Conservation (phyloP, 75 land plant genomes). For the Gnetum montanum region DNA sequence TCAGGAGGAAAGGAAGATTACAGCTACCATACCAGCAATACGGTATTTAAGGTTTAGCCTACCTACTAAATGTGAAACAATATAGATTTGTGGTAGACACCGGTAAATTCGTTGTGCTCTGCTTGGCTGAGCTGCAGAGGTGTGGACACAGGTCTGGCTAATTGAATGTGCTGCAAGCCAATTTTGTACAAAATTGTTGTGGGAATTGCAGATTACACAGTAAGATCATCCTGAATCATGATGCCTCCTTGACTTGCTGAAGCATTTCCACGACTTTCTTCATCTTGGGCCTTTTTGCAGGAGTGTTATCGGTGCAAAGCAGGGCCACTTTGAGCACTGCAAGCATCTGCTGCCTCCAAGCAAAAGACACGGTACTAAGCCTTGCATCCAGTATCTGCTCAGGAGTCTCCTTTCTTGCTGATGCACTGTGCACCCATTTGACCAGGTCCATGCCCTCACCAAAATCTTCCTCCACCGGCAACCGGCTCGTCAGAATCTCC, state of each 20-base stretch:
- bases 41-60: no score
- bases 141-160: no score
- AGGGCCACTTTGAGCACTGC: constrained; percentile 67
- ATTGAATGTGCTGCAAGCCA: no score
- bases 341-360: constrained; percentile 80
- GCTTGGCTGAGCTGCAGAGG: no score
- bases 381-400: constrained; percentile 77
- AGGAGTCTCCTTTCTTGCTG: constrained; percentile 57
- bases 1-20: no score
- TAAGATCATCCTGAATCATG: no score
- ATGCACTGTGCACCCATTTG: constrained; percentile 78
- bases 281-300: constrained; percentile 76
- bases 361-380: constrained; percentile 62
- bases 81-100: no score
- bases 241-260: constrained; percentile 27
- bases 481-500: constrained; percentile 66
- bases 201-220: no score
- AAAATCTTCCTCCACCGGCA: constrained; percentile 66
- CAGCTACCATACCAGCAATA: no score
- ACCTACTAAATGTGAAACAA: no score
- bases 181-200: no score
- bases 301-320: constrained; percentile 60
- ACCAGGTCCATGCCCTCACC: constrained; percentile 80
- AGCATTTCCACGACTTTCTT: constrained; percentile 81
- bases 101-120: no score